Conservation (phyloP, 345 rosid genomes). For the Lenwebbia sp. region DNA sequence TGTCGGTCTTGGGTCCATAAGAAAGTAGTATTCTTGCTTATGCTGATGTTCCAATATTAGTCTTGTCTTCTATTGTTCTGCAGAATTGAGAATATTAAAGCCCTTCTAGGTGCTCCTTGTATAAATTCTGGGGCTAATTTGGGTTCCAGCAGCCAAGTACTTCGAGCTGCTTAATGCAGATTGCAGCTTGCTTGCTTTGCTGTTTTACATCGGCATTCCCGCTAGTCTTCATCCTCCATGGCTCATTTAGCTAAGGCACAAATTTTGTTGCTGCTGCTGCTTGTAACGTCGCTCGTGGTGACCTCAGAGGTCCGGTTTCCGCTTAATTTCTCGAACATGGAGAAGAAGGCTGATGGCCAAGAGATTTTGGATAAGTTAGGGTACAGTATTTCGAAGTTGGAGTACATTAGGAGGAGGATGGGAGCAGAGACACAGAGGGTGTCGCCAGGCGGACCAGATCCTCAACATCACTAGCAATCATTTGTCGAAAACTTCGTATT, state of each 20-base stretch:
- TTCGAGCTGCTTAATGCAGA: background rate
- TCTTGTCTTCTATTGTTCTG: background rate
- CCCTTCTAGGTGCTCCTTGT: background rate
- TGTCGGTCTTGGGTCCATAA: background rate
- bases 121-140: background rate
- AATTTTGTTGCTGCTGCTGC: background rate
- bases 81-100: background rate
- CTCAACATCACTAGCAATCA: constrained; percentile 3
- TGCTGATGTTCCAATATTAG: constrained; percentile 2
- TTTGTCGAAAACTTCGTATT: background rate
- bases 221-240: background rate
- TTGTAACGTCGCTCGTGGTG: background rate
- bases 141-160: background rate
- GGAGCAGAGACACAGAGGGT: background rate
- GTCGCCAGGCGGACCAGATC: constrained; percentile 7
- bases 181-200: background rate
- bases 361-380: background rate
- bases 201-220: background rate
- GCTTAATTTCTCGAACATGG: background rate
- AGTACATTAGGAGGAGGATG: background rate
- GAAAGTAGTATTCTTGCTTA: constrained; percentile 4
- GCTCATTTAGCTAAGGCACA: background rate
- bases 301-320: constrained; percentile 4
- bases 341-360: background rate
- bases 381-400: background rate